These are phyloP conservation scores for Lactifluus echinatus DNA, from an alignment of 768 basidiomycete species.

Conservation along the genomic window DNA sequence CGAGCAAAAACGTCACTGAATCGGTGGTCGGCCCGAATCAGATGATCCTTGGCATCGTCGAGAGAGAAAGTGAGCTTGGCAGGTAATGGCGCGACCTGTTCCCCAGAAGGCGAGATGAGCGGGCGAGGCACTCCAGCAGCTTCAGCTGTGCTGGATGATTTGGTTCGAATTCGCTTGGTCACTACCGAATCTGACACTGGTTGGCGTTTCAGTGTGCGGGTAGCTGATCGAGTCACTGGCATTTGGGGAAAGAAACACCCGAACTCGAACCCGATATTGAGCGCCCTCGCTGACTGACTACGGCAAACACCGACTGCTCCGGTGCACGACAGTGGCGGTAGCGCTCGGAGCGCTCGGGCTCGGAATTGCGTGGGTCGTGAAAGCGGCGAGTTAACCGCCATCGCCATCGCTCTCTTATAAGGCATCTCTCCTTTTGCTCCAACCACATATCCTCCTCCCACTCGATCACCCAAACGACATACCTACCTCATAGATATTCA, in stretches of 20 bases:
- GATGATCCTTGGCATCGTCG: constrained; percentile 63
- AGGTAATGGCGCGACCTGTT: constrained; percentile 40
- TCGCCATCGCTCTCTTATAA: neutral
- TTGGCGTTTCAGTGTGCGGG: constrained; percentile 12
- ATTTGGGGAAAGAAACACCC: constrained; percentile 9
- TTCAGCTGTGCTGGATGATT: neutral
- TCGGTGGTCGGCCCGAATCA: constrained; percentile 56
- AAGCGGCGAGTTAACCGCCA: neutral
- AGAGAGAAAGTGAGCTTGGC: constrained; percentile 70
- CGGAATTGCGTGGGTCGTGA: neutral
- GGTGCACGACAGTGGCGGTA: neutral
- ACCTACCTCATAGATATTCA: constrained; percentile 1
- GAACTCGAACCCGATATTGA: too few relatives aligned
- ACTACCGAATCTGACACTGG: neutral
- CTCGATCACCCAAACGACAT: neutral
- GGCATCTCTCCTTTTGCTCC: neutral
- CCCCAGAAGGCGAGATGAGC: neutral
- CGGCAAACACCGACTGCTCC: constrained; percentile 4
- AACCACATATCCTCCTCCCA: neutral
- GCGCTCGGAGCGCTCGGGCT: neutral
- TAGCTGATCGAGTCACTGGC: constrained; percentile 24
- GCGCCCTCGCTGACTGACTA: too few relatives aligned
- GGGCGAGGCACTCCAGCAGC: neutral
- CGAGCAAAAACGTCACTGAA: constrained; percentile 61
- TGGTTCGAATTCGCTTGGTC: constrained; percentile 7